These are phyloP conservation scores for Sextonia rubra DNA, from an alignment of 164 flowering plant genomes.

Conservation along the genomic window DNA sequence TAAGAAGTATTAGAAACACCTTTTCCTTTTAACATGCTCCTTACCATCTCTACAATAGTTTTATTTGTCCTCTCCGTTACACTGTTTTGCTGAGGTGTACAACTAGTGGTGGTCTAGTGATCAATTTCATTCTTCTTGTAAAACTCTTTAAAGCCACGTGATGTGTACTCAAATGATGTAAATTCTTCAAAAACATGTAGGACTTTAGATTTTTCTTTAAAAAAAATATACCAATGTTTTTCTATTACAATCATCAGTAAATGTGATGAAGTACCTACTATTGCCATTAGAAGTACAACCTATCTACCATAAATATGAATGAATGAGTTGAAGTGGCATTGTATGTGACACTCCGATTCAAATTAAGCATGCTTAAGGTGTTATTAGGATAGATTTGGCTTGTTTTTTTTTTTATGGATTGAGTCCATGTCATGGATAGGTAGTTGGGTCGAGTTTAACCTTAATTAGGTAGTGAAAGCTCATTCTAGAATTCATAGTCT, in stretches of 20 bases:
- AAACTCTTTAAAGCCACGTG: neutral
- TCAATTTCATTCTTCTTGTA: neutral
- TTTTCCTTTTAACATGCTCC: neutral
- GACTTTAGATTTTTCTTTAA: neutral
- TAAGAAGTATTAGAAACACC: neutral
- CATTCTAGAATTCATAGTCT: no score
- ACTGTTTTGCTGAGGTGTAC: neutral
- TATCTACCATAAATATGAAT: slow-evolving; percentile 5
- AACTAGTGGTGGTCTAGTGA: neutral
- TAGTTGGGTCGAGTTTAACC: no score
- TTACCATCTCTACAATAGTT: neutral
- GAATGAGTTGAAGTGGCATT: neutral
- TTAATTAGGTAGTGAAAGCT: no score
- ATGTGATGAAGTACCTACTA: slow-evolving; percentile 6
- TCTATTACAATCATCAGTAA: slow-evolving; percentile 5
- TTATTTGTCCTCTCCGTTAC: neutral
- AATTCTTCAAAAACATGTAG: neutral
- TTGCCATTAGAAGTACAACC: neutral
- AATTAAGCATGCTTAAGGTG: no score
- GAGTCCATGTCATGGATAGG: no score
- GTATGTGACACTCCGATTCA: no score
- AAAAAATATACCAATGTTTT: slow-evolving; percentile 1
- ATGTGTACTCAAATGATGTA: neutral
- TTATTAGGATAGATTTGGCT: no score
- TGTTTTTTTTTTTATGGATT: no score